Evolutionary conservation across 2,329 filamentous ascomycete genomes (phyloP).

Genomic region (Reticulascus tulasneorum): DNA sequence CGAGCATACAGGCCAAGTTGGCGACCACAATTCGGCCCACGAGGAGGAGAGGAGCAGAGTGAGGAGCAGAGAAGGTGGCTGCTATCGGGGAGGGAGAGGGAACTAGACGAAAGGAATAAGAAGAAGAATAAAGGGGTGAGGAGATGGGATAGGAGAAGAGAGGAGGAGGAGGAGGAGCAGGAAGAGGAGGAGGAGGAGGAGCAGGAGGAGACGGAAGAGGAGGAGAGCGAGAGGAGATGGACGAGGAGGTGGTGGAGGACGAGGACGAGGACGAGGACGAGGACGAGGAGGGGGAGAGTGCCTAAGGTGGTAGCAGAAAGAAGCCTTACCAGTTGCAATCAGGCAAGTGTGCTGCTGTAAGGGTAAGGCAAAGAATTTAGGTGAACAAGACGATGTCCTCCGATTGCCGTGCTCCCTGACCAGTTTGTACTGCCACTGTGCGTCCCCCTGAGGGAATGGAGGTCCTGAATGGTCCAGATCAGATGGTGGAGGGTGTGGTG

Average conservation of each 20-base stretch:
- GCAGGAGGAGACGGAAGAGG: conserved; percentile 1
- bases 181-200: conserved; percentile 1
- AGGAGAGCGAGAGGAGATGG: background rate
- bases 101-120: background rate
- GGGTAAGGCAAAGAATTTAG: no score
- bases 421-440: no score
- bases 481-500: no score
- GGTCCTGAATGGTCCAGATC: no score
- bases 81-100: background rate
- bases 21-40: conserved; percentile 5
- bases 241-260: background rate
- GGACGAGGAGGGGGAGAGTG: background rate
- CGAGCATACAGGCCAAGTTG: conserved; percentile 9
- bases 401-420: no score
- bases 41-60: conserved; percentile 6
- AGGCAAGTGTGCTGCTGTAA: no score
- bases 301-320: background rate
- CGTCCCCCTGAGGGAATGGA: no score
- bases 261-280: background rate
- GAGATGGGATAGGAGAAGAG: background rate
- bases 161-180: background rate
- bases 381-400: no score
- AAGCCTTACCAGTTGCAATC: no score
- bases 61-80: conserved; percentile 4
- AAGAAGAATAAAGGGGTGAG: background rate